phyloP scores from a whole-genome alignment of 208 protist species.

The Crithidia bombi region DNA sequence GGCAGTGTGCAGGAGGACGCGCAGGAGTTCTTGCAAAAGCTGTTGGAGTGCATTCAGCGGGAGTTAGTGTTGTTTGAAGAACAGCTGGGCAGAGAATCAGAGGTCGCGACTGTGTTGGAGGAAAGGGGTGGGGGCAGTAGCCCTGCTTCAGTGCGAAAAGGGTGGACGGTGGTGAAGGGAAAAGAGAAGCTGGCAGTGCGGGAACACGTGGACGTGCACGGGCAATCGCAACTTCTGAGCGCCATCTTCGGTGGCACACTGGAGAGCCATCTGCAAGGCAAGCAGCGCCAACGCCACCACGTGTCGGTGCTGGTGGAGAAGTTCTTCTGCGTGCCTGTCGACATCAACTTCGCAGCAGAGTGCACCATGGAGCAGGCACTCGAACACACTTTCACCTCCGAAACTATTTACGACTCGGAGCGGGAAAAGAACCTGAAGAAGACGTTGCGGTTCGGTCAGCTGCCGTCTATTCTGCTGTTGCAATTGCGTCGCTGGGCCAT shows the following conservation, averaged over 20 bases:
- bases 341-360: conserved; percentile 64
- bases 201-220: conserved; percentile 48
- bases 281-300: conserved; percentile 48
- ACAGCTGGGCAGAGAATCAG: neutral
- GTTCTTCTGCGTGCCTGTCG: conserved; percentile 70
- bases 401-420: conserved; percentile 65
- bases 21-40: conserved; percentile 77
- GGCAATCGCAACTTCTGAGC: conserved; percentile 55
- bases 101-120: neutral
- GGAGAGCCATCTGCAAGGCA: conserved; percentile 77
- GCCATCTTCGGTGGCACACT: conserved; percentile 69
- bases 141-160: conserved; percentile 28
- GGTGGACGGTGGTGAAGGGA: conserved; percentile 72
- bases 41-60: conserved; percentile 67
- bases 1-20: conserved; percentile 83
- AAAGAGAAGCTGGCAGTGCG: conserved; percentile 63
- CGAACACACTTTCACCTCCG: conserved; percentile 57
- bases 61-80: conserved; percentile 58
- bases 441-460: conserved; percentile 48
- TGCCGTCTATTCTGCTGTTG: conserved; percentile 73
- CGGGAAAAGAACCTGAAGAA: conserved; percentile 66
- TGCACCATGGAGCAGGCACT: conserved; percentile 77
- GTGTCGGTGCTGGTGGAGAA: conserved; percentile 69
- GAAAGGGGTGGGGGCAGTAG: conserved; percentile 1
- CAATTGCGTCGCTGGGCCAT: conserved; percentile 84